These are phyloP conservation scores for Orobanche coerulescens DNA, from an alignment of 257 asterid genomes.

Conservation along the genomic window DNA sequence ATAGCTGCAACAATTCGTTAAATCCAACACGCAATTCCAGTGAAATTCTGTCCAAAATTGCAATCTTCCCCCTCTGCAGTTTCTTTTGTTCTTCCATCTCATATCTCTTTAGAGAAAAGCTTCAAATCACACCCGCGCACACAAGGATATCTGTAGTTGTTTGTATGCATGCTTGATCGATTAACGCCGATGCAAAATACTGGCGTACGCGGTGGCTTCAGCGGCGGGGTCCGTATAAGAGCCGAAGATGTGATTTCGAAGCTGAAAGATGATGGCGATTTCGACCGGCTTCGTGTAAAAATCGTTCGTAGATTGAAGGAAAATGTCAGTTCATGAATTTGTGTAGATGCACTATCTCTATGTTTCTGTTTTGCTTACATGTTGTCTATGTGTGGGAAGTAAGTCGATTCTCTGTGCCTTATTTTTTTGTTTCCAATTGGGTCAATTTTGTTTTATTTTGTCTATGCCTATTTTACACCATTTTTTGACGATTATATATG, in stretches of 20 bases:
- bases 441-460: neutral
- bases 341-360: neutral
- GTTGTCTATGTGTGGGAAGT: neutral
- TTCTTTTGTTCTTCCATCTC: too few relatives aligned
- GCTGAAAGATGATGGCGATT: conserved; percentile 86
- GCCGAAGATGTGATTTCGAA: conserved; percentile 55
- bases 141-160: too few relatives aligned
- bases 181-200: conserved; percentile 23
- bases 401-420: neutral
- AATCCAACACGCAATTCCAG: too few relatives aligned
- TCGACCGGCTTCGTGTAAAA: conserved; percentile 68
- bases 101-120: too few relatives aligned
- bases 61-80: too few relatives aligned
- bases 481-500: neutral
- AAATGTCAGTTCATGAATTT: conserved; percentile 36
- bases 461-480: neutral
- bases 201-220: conserved; percentile 20
- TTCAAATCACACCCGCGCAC: too few relatives aligned
- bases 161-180: neutral
- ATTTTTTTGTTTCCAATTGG: neutral
- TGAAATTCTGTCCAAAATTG: too few relatives aligned
- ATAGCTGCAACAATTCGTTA: too few relatives aligned
- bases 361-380: neutral
- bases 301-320: conserved; percentile 67
- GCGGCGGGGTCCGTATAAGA: conserved; percentile 20